Evolutionary conservation across 2,329 filamentous ascomycete species (phyloP).

Genomic region (Ceratocystis papillata): DNA sequence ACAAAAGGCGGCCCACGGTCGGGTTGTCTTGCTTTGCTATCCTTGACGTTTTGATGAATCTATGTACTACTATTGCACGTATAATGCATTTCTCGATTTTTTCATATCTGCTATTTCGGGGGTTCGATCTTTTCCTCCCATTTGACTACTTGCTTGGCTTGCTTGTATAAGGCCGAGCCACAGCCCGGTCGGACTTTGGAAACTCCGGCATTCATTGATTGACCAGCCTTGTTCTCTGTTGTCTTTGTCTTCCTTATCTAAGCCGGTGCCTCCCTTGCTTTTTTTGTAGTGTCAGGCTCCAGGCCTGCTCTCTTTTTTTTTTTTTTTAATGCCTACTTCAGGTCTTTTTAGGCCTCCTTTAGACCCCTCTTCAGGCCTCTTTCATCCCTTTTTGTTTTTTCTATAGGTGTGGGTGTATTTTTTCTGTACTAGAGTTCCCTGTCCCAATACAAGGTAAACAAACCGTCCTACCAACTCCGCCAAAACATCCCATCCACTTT

Average conservation of each 20-base stretch:
- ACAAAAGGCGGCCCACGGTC: background rate
- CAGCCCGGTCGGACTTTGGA: too few species aligned
- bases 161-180: background rate
- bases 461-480: constrained; percentile 9
- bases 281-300: background rate
- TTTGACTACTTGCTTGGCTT: background rate
- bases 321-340: background rate
- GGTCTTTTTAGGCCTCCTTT: background rate
- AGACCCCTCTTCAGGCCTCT: background rate
- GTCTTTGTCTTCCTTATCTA: too few species aligned
- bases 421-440: constrained; percentile 8
- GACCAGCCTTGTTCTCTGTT: too few species aligned
- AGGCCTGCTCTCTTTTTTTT: background rate
- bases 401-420: background rate
- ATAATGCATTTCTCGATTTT: background rate
- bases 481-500: constrained; percentile 9
- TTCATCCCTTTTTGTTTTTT: background rate
- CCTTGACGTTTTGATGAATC: constrained; percentile 6
- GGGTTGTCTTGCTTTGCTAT: background rate
- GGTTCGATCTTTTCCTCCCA: too few species aligned
- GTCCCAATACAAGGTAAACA: background rate
- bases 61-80: constrained; percentile 7
- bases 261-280: background rate
- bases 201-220: too few species aligned
- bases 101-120: too few species aligned